Conservation (phyloP, 257 asterid genomes). For the Cynanchum wilfordii region DNA sequence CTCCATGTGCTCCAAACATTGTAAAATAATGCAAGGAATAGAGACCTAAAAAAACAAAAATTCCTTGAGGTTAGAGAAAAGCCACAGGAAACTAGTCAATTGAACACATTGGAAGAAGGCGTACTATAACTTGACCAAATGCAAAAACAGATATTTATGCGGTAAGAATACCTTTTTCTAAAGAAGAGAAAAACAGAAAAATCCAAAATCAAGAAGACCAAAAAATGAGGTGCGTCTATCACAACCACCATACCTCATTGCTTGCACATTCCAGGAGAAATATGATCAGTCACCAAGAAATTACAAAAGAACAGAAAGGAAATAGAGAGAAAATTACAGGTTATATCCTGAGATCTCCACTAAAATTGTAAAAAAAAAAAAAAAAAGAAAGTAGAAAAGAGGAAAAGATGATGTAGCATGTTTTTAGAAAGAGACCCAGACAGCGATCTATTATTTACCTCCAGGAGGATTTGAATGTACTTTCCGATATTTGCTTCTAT, state of each 20-base stretch:
- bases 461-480: constrained; percentile 82
- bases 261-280: constrained; percentile 1
- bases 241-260: neutral
- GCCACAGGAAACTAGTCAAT: neutral
- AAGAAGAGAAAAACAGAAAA: neutral
- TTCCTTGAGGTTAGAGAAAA: constrained; percentile 8
- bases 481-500: constrained; percentile 77
- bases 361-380: no score
- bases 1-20: constrained; percentile 79
- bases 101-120: neutral
- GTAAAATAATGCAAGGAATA: constrained; percentile 62
- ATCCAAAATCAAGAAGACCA: neutral
- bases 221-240: neutral
- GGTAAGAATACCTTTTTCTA: neutral
- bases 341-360: neutral
- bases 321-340: neutral
- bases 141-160: neutral
- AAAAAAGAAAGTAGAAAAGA: neutral
- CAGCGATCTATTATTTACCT: constrained; percentile 45
- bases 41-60: constrained; percentile 47
- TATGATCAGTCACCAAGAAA: neutral
- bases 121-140: constrained; percentile 1
- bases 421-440: neutral
- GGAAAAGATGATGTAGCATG: neutral
- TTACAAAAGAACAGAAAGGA: neutral